Evolutionary conservation across 2,329 filamentous ascomycete species (phyloP), one percentile per base, ranked within the genome.

Genomic region (Byssoonygena ceratinophila): DNA sequence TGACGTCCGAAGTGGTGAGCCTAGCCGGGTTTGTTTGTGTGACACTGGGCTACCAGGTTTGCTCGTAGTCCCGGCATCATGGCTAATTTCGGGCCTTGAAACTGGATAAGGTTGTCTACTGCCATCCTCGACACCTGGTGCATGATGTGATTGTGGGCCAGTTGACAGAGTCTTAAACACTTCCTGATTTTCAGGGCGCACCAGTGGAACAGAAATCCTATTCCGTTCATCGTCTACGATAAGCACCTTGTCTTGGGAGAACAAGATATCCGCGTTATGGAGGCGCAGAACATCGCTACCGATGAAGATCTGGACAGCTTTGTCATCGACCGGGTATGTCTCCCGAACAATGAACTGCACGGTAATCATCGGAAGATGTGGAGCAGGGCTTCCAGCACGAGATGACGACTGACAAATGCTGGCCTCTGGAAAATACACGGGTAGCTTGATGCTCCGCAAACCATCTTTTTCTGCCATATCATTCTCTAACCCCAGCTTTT

Each of bases 341-440:
- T 74, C 69, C 51, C 79, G 76, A 29, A 98, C 79, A 54, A 87
- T 82, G 59, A 97, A 97, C 1, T 81, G 80, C 27, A 89, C 82
- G 0, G 79, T 82, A 58, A 97, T 73, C n/a, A 81, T 84, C 4
- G 92, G 91, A 18, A 97, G 81, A 59, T 89, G 86, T 8, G 84
- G 84, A 1, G 77, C 79, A 18, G 87, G 85, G 60, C 84, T 89
- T 55, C 71, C 76, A 4, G 86, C 83, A 45, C 85, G 81, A 41
- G 84, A 84, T 23, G 83, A 86, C 4, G 85, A 76, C 51, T 66
- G 64, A 40, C 87, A 85, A 7, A 94, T 81, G 37, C 91, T 84
- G 22, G 91, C 92, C 70, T 97, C 92, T 0, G 91, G 88, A 50
- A 98, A 81, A 66, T 91, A 96, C 5, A 97, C 81, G 0, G 86